A percentile compares a stretch with the other conserved stretches of the same genome.
Evolutionary conservation across 192 early-diverging fungal species (phyloP).

Genomic region (Mortierella hygrophila): DNA sequence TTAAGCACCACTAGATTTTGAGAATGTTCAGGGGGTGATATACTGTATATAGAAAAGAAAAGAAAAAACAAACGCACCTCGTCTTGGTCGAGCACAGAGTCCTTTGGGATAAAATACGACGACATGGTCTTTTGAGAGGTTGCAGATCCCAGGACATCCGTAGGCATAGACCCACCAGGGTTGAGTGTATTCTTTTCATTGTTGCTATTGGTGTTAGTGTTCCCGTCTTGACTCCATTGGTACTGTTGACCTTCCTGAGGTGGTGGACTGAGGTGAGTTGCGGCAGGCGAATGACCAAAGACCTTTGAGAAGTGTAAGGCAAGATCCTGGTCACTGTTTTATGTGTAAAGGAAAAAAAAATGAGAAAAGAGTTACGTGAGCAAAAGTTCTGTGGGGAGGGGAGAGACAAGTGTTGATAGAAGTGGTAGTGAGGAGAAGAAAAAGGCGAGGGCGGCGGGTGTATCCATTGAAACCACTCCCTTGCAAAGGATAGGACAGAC

Average conservation of each 20-base stretch:
- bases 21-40: background rate
- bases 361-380: background rate
- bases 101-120: slow-evolving; percentile 33
- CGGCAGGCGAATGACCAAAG: slow-evolving; percentile 50
- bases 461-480: too few species aligned
- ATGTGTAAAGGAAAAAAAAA: background rate
- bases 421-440: too few species aligned
- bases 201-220: background rate
- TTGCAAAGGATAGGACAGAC: too few species aligned
- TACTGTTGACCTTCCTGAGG: background rate
- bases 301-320: slow-evolving; percentile 49
- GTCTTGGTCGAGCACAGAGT: slow-evolving; percentile 31
- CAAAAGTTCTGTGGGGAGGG: background rate
- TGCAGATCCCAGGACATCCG: background rate
- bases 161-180: background rate
- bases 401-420: too few species aligned
- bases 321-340: slow-evolving; percentile 42
- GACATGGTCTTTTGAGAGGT: slow-evolving; percentile 12
- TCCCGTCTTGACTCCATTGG: background rate
- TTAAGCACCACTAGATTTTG: background rate
- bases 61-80: slow-evolving; percentile 16
- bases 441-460: too few species aligned
- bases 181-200: background rate
- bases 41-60: background rate
- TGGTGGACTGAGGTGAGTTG: slow-evolving; percentile 32